Evolutionary conservation across 352 stramenopile species (phyloP), one percentile per base, ranked within the genome.

Genomic region (Phytophthora brassicae): DNA sequence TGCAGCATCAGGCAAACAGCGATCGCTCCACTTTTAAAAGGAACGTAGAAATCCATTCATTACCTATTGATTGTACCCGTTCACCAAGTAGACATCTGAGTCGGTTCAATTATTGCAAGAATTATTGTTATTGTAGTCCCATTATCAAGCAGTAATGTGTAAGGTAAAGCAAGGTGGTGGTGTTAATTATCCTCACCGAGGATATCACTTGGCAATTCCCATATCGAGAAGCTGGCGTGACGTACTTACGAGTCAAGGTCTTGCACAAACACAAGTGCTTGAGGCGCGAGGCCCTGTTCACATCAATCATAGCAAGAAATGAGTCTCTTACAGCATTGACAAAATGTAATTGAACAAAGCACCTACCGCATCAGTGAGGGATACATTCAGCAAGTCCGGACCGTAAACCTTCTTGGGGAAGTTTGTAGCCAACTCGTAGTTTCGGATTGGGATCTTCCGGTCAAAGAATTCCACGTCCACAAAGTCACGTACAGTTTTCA

Each of bases 351-450:
- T 39, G 26, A 22, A 14, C 3, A 12, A 48, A 6, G 14, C 16
- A 75, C 80, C 17, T 76, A 94, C 84, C 65, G 75, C 83, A 60
- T 94, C 79, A 13, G 79, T 48, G 9, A 94, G 83, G 8, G 76
- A 88, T 22, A 90, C 64, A 50, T 88, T 57, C 22, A 82, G 45
- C 23, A 92, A 28, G 1, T 91, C 79, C 3, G 79, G 72, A 0
- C 83, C 80, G 55, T 88, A 94, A 1, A 78, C 69, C 45, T 83
- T 87, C 56, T 92, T 90, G 0, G 86, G 86, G 45, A 86, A 95
- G 56, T 92, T 95, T n/a, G 86, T 95, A 22, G 84, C 84, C 56
- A 95, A 57, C 46, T 95, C 86, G 56, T 92, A 95, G 65, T 88
- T 86, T 12, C 60, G 74, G 54, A 95, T 93, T 35, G 72, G 17